These are phyloP conservation scores for Suillus spraguei DNA, from an alignment of 768 basidiomycete species.

Conservation along the genomic window DNA sequence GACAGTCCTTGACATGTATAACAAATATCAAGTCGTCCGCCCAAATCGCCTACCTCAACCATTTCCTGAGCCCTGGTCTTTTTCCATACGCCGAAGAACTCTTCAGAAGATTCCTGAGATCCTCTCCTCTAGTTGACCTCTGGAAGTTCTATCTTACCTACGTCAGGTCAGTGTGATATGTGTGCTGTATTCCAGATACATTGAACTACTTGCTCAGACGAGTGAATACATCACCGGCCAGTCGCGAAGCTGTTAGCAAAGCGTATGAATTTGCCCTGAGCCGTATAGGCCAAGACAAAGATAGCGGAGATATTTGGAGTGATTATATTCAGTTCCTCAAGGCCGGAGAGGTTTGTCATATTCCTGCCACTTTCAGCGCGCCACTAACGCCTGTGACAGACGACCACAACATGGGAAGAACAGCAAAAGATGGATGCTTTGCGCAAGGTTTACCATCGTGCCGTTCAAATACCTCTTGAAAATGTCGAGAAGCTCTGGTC, in stretches of 20 bases:
- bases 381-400: conserved; percentile 35
- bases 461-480: conserved; percentile 92
- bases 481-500: conserved; percentile 94
- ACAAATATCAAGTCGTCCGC: conserved; percentile 62
- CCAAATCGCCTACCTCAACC: conserved; percentile 83
- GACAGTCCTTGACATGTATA: conserved; percentile 21
- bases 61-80: conserved; percentile 66
- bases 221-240: conserved; percentile 63
- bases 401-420: conserved; percentile 90
- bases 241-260: conserved; percentile 78
- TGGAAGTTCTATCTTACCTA: conserved; percentile 95
- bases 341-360: conserved; percentile 65
- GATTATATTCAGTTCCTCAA: conserved; percentile 93
- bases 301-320: conserved; percentile 89
- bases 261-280: conserved; percentile 94
- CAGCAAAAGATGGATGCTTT: conserved; percentile 94
- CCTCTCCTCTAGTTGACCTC: conserved; percentile 87
- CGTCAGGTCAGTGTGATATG: conserved; percentile 65
- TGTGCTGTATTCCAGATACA: conserved; percentile 13
- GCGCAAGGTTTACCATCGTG: conserved; percentile 90
- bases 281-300: conserved; percentile 89
- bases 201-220: conserved; percentile 46
- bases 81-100: conserved; percentile 81
- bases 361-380: neutral
- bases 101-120: conserved; percentile 86